Evolutionary conservation across 768 basidiomycete species (phyloP).

Genomic region (Auricularia cornea): DNA sequence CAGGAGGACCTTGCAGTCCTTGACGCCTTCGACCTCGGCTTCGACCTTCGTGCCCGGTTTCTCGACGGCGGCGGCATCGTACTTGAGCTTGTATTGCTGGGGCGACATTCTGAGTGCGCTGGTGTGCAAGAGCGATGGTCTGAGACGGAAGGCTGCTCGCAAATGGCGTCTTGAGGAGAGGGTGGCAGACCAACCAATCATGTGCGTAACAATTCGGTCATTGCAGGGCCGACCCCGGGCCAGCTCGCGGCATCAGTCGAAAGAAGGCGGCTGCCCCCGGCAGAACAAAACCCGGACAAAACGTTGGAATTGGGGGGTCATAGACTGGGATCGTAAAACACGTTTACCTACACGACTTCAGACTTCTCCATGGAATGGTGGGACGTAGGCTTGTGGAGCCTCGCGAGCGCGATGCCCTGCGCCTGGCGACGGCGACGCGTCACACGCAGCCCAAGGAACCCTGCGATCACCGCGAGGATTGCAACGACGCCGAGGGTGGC

Average conservation of each 20-base stretch:
- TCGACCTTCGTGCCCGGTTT: background rate
- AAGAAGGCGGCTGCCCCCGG: background rate
- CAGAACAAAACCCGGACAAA: background rate
- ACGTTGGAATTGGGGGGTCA: too few species aligned
- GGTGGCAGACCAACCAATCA: background rate
- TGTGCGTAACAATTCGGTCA: background rate
- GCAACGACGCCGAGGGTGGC: background rate
- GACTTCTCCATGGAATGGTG: too few species aligned
- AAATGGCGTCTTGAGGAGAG: background rate
- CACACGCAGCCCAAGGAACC: background rate
- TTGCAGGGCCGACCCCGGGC: background rate
- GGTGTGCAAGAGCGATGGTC: background rate
- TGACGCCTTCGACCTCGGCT: background rate
- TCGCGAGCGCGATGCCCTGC: too few species aligned
- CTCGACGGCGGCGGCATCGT: background rate
- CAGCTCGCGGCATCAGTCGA: background rate
- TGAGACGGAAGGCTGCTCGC: background rate
- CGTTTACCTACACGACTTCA: too few species aligned
- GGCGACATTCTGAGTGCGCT: background rate
- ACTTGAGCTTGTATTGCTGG: background rate
- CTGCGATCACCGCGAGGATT: background rate
- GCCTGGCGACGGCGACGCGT: background rate
- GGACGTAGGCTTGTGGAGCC: too few species aligned
- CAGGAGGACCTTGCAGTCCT: background rate
- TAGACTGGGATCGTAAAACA: too few species aligned